Evolutionary conservation across 2,329 filamentous ascomycete genomes (phyloP).

Genomic region (Fusarium pseudocircinatum): DNA sequence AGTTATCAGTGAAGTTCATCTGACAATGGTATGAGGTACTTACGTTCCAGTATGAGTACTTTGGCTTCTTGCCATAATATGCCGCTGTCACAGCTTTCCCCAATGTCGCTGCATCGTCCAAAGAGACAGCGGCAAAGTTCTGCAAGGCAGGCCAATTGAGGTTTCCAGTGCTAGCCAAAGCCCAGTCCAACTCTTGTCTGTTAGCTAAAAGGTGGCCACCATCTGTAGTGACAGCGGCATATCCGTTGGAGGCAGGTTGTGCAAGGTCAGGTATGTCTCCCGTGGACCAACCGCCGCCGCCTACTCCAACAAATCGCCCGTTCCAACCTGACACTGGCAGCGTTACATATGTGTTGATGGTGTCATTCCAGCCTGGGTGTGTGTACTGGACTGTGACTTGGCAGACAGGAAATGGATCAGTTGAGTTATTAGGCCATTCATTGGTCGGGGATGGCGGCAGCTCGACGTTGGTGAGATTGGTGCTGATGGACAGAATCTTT

Average conservation of each 20-base stretch:
- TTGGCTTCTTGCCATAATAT: slow-evolving; percentile 51
- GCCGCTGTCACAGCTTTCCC: slow-evolving; percentile 53
- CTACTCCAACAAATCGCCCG: slow-evolving; percentile 17
- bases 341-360: slow-evolving; percentile 11
- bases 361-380: slow-evolving; percentile 27
- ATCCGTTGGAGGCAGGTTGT: slow-evolving; percentile 3
- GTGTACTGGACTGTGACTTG: slow-evolving; percentile 18
- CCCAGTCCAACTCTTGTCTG: slow-evolving; percentile 15
- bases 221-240: slow-evolving; percentile 19
- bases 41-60: slow-evolving; percentile 59
- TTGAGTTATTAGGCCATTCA: background rate
- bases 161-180: slow-evolving; percentile 23
- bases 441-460: background rate
- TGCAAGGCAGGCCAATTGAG: slow-evolving; percentile 40
- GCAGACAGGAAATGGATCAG: background rate
- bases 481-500: background rate
- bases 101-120: slow-evolving; percentile 49
- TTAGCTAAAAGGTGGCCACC: background rate
- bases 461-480: background rate
- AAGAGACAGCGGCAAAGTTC: slow-evolving; percentile 40
- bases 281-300: slow-evolving; percentile 26
- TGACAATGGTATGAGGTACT: rapidly evolving
- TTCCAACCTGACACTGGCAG: slow-evolving; percentile 29
- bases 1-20: background rate
- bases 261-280: background rate